These are phyloP conservation scores for Ulmus americana DNA, from an alignment of 331 rosid genomes.

Conservation along the genomic window DNA sequence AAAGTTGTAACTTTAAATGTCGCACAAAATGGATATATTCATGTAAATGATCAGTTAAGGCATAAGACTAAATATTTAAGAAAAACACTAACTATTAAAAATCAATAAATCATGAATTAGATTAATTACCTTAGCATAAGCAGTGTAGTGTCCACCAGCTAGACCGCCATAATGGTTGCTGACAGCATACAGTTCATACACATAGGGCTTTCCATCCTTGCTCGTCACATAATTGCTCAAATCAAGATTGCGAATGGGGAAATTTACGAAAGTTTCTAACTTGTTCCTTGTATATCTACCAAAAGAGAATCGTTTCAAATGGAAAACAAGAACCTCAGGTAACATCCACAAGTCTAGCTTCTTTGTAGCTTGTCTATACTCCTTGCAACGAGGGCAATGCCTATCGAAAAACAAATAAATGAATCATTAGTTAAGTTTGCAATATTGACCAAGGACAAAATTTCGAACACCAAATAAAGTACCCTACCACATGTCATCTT, in stretches of 20 bases:
- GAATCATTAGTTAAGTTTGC: constrained; percentile 6
- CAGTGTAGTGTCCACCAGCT: constrained; percentile 98
- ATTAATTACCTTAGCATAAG: constrained; percentile 67
- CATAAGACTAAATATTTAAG: background rate
- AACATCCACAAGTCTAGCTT: constrained; percentile 95
- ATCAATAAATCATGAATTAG: background rate
- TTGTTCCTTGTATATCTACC: constrained; percentile 94
- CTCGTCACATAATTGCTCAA: constrained; percentile 77
- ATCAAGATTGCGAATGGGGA: constrained; percentile 83
- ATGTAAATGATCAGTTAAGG: background rate
- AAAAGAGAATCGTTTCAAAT: constrained; percentile 88
- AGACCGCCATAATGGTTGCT: constrained; percentile 99
- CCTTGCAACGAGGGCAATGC: constrained; percentile 98
- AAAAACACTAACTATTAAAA: background rate
- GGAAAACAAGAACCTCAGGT: constrained; percentile 94
- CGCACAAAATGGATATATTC: background rate
- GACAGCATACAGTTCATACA: constrained; percentile 78
- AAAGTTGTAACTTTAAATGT: constrained; percentile 4
- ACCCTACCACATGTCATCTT: constrained; percentile 94
- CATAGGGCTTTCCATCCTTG: constrained; percentile 61
- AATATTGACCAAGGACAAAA: constrained; percentile 13
- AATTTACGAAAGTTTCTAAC: constrained; percentile 82
- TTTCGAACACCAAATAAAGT: constrained; percentile 1
- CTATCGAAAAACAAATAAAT: constrained; percentile 29
- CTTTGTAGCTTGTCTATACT: constrained; percentile 93